These are phyloP conservation scores for Noccaea bulbosa DNA, from an alignment of 345 rosid genomes.

Conservation along the genomic window DNA sequence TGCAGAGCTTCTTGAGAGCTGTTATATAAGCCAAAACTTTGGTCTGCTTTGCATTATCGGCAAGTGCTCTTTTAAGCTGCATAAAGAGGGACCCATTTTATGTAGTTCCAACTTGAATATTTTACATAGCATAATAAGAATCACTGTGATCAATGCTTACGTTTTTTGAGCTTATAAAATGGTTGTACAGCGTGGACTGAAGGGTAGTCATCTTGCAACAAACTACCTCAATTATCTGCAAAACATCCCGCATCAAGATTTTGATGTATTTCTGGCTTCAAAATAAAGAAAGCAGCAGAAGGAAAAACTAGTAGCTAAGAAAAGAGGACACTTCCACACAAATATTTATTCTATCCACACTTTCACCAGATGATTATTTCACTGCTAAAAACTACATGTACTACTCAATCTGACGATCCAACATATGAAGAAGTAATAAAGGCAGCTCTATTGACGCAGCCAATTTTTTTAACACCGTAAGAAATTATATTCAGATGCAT, in stretches of 20 bases:
- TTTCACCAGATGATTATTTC: constrained; percentile 17
- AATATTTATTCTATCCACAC: constrained; percentile 7
- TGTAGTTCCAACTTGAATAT: constrained; percentile 12
- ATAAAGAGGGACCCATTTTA: constrained; percentile 34
- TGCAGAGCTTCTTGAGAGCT: constrained; percentile 99
- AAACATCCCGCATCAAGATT: constrained; percentile 42
- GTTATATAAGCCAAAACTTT: constrained; percentile 96
- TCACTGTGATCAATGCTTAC: constrained; percentile 50
- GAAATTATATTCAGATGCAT: constrained; percentile 18
- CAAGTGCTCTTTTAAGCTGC: constrained; percentile 84
- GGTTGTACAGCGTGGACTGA: constrained; percentile 82
- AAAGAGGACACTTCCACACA: constrained; percentile 23
- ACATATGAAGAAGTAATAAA: constrained; percentile 17
- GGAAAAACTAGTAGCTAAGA: constrained; percentile 25
- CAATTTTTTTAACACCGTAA: background rate
- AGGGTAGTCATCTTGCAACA: constrained; percentile 97
- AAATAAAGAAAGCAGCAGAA: constrained; percentile 17
- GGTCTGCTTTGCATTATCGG: constrained; percentile 81
- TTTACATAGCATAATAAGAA: constrained; percentile 19
- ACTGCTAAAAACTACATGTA: constrained; percentile 6
- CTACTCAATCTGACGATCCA: constrained; percentile 15
- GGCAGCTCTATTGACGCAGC: constrained; percentile 17
- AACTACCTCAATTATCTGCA: constrained; percentile 96
- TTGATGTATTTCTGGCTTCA: constrained; percentile 25
- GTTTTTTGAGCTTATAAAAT: constrained; percentile 96